Evolutionary conservation across 441 rosid species (phyloP), one percentile per base, ranked within the genome.

Genomic region (Raphanus hybrid): DNA sequence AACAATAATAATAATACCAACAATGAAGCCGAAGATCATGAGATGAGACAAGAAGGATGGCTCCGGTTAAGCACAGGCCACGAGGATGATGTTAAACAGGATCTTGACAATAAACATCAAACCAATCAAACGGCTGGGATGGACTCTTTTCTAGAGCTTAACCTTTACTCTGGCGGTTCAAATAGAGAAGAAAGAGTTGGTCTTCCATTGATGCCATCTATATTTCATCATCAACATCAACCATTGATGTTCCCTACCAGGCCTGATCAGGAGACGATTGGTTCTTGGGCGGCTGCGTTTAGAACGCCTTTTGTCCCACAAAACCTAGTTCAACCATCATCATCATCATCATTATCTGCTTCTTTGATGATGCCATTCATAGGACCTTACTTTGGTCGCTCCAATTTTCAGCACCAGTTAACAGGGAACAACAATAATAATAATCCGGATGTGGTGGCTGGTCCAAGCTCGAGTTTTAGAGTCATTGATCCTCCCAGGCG

Each of bases 401-500:
- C 93, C 45, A 75, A 14, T 14, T 88, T 85, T 75, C 90, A 88
- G 52, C 78, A 83, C 23, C 87, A 75, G 58, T 64, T 69, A 9
- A 3, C 64, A 45, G 71, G 78, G 86, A 77, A 18, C 50, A 57
- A 48, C 50, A 54, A 23, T 64, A 54, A 55, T 18, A 29, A 70
- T 37, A 70, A 81, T 29, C 75, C 62, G 8, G 92, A 90, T 74
- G 81, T 77, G 37, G 82, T 77, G 60, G 87, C 89, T 23, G 98
- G 96, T 67, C 89, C 96, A 15, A 91, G 92, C 84, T 83, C 88
- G 2, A 92, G 89, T 73, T 82, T 92, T 70, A 67, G 92, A 82
- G 83, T 91, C 75, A 83, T 92, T 71, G 94, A 91, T 85, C 92
- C 98, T 78, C 96, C 98, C 0, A 82, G 87, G 55, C 83, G 99